Base-by-base conservation (phyloP, 2,329 filamentous ascomycete genomes). In the Aspergillus flavus region DNA sequence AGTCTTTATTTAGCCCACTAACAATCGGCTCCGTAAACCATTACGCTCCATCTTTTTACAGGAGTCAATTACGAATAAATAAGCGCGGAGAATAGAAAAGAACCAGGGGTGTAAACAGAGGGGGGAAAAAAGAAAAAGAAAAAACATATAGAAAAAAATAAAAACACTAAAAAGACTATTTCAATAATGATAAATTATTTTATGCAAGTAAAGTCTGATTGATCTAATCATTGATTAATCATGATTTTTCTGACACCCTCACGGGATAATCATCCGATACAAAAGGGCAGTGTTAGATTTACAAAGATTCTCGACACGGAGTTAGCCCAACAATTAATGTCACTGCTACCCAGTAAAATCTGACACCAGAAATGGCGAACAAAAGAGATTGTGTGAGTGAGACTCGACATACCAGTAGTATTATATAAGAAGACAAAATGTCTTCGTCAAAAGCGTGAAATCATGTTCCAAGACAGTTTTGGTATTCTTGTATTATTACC, bases 1-100 rank as follows among this genome's bases (percentile, higher is more conserved):
- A 43, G 26, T 43, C 58, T 59, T 62, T 32, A 54, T 58, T 61
- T 46, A 55, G 52, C 52, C 48, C 52, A 55, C 52, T 55, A 55
- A 23, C 43, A 45, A 48, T 46, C 45, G 56, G 34, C 23, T 55
- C 32, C 21, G 23, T 53, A 43, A 52, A n/a, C 34, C 34, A 54
- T 30, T 54, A 36, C 46, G 59, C 28, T 61, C 52, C 39, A 60
- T 57, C 54, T 23, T 39, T 39, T 36, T 60, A 30, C 52, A 26
- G 32, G 21, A 36, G 52, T 54, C 30, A 32, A 55, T 32, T 52
- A 32, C 48, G 30, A 23, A 52, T 26, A 32, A 32, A 32, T 30
- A 52, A 34, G 48, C 28, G 19, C 48, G 28, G 9, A 52, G 21
- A 52, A n/a, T 5, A 52, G 19, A n/a, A 19, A 52, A 52, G 28